Percentiles rank a stretch among this genome's conserved stretches.
Evolutionary conservation across 305 asterid species (phyloP).

Genomic region (Fraxinus angustifolia): DNA sequence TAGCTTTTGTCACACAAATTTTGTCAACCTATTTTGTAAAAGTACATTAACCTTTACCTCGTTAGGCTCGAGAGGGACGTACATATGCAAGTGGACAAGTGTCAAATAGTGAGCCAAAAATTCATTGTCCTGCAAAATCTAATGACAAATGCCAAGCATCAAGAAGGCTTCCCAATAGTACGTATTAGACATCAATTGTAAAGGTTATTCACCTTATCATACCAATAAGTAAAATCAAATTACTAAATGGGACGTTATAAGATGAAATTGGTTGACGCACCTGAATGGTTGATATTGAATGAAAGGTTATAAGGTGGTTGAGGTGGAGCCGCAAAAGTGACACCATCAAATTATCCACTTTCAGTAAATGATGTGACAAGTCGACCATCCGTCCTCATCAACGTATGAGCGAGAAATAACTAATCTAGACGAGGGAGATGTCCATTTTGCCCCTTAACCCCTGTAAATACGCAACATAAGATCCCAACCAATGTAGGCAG

Average conservation of each 20-base stretch:
- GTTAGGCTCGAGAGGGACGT: not conserved
- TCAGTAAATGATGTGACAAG: not conserved
- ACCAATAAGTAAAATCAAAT: not conserved
- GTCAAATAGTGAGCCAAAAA: not conserved
- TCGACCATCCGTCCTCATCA: not conserved
- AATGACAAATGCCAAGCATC: not conserved
- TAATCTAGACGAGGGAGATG: not conserved
- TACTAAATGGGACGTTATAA: not conserved
- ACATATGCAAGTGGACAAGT: not conserved
- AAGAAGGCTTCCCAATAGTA: not conserved
- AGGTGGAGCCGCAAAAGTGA: not conserved
- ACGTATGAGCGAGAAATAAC: not conserved
- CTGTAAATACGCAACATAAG: not conserved
- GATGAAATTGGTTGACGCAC: not conserved
- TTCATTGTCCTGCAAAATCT: not conserved
- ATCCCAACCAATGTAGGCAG: not conserved
- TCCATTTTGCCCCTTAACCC: not conserved
- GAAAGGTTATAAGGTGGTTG: not conserved
- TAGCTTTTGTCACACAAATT: too few relatives aligned
- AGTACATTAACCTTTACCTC: too few relatives aligned
- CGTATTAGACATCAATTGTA: not conserved
- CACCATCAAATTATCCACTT: not conserved
- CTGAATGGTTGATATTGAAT: not conserved
- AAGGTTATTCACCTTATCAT: not conserved
- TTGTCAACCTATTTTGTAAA: too few relatives aligned